Percentiles rank a stretch among this genome's conserved stretches.
Conservation (phyloP, 1,139 yeast genomes). For the Yamadazyma atlantica region DNA sequence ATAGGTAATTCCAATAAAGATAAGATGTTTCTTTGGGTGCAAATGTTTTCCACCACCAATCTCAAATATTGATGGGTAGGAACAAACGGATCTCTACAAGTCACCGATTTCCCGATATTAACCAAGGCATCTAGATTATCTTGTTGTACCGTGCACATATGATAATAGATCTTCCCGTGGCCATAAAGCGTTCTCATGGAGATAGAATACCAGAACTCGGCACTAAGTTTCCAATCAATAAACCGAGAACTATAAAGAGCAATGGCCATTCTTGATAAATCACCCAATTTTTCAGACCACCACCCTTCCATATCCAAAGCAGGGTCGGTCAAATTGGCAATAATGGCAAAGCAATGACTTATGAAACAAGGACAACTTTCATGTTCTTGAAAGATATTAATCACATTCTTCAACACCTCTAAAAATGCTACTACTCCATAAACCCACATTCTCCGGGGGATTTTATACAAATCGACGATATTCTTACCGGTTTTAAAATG, state of each 20-base stretch:
- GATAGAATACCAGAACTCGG: slow-evolving; percentile 74
- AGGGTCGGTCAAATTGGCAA: slow-evolving; percentile 53
- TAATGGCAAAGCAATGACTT: slow-evolving; percentile 51
- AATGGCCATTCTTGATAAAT: slow-evolving; percentile 78
- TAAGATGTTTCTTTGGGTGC: slow-evolving; percentile 66
- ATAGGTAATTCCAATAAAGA: slow-evolving; percentile 59
- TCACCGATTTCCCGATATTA: slow-evolving; percentile 73
- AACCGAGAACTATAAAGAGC: slow-evolving; percentile 74
- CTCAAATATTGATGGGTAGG: slow-evolving; percentile 77
- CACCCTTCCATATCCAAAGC: slow-evolving; percentile 64
- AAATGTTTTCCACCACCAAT: slow-evolving; percentile 75
- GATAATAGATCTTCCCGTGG: slow-evolving; percentile 78
- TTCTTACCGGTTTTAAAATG: slow-evolving; percentile 69
- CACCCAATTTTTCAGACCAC: slow-evolving; percentile 79
- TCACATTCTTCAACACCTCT: slow-evolving; percentile 75
- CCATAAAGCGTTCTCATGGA: slow-evolving; percentile 73
- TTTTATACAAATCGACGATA: slow-evolving; percentile 71
- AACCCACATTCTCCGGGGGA: slow-evolving; percentile 79
- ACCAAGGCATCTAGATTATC: slow-evolving; percentile 78
- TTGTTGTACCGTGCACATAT: slow-evolving; percentile 80
- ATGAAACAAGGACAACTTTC: slow-evolving; percentile 50
- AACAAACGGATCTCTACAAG: slow-evolving; percentile 77
- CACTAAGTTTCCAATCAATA: slow-evolving; percentile 78
- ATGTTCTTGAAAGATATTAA: slow-evolving; percentile 53
- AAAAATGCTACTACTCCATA: slow-evolving; percentile 76